Percentiles rank a stretch among this genome's conserved stretches.
phyloP scores from a whole-genome alignment of 352 stramenopile genomes.

The Phytophthora europaea region DNA sequence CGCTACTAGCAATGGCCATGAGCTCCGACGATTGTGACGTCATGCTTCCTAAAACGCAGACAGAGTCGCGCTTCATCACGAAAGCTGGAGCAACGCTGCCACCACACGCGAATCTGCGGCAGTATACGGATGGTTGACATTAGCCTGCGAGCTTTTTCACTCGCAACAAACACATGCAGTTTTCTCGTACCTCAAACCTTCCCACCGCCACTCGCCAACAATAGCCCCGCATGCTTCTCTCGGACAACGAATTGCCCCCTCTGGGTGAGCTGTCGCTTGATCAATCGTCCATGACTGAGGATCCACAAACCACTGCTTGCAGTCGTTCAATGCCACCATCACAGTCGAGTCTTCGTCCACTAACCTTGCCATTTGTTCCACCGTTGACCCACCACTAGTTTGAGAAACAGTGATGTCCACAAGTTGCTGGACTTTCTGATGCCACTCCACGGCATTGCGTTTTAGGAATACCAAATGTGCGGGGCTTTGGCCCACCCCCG shows the following conservation, averaged over 20 bases:
- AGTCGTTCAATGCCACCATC: slow-evolving; percentile 35
- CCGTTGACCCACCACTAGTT: slow-evolving; percentile 19
- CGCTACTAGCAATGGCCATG: slow-evolving; percentile 18
- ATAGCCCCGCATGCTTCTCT: slow-evolving; percentile 45
- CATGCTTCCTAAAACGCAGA: slow-evolving; percentile 64
- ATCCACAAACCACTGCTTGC: slow-evolving; percentile 62
- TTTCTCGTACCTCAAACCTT: slow-evolving; percentile 46
- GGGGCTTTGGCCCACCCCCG: slow-evolving; percentile 13
- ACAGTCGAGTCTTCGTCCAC: slow-evolving; percentile 47
- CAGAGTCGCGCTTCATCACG: slow-evolving; percentile 54
- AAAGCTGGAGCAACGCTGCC: slow-evolving; percentile 53
- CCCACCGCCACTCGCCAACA: slow-evolving; percentile 69
- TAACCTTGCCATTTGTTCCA: slow-evolving; percentile 39
- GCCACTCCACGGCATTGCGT: slow-evolving; percentile 52
- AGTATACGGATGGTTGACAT: background rate
- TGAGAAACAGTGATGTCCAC: slow-evolving; percentile 15
- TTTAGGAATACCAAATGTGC: slow-evolving; percentile 38
- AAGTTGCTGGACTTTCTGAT: slow-evolving; percentile 40
- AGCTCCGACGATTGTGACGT: slow-evolving; percentile 39
- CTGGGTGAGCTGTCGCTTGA: slow-evolving; percentile 18
- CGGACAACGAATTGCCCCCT: slow-evolving; percentile 55
- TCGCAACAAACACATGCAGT: slow-evolving; percentile 3
- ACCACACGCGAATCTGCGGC: slow-evolving; percentile 54
- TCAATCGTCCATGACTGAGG: slow-evolving; percentile 58
- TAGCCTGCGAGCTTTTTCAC: background rate